phyloP scores from a whole-genome alignment of 768 basidiomycete species.

The Tulasnella sp. region DNA sequence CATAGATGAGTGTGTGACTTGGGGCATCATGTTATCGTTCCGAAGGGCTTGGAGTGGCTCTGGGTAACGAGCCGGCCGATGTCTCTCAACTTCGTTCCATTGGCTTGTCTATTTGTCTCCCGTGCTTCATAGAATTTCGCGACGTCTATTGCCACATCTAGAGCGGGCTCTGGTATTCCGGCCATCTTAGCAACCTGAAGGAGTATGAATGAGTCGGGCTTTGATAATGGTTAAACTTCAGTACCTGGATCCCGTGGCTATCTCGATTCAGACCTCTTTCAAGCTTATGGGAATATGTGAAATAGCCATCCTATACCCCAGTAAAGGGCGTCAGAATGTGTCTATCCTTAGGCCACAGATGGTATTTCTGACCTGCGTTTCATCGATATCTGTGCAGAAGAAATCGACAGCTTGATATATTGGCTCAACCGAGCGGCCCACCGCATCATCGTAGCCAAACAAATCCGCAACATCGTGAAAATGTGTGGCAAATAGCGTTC shows the following conservation, averaged over 20 bases:
- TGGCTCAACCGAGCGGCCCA: conserved; percentile 37
- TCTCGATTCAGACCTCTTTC: conserved; percentile 81
- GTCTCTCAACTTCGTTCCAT: neutral
- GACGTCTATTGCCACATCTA: conserved; percentile 49
- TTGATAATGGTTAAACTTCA: too few relatives aligned
- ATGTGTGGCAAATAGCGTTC: conserved; percentile 96
- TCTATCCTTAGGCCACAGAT: neutral
- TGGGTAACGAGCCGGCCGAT: neutral
- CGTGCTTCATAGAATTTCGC: neutral
- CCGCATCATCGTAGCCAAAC: conserved; percentile 55
- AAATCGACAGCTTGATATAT: conserved; percentile 64
- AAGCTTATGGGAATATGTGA: conserved; percentile 79
- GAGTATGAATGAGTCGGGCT: neutral
- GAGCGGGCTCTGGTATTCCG: conserved; percentile 64
- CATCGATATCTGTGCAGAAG: conserved; percentile 85
- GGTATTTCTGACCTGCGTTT: conserved; percentile 56
- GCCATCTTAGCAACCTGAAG: conserved; percentile 60
- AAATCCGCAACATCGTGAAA: conserved; percentile 91
- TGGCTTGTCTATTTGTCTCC: neutral
- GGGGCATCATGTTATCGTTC: neutral
- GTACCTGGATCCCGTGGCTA: conserved; percentile 84
- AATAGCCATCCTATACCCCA: conserved; percentile 49
- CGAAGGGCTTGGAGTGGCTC: neutral
- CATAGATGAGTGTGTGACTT: neutral
- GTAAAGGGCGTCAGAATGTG: neutral